phyloP scores from a whole-genome alignment of 441 rosid species.

The Metrosideros polymorpha region DNA sequence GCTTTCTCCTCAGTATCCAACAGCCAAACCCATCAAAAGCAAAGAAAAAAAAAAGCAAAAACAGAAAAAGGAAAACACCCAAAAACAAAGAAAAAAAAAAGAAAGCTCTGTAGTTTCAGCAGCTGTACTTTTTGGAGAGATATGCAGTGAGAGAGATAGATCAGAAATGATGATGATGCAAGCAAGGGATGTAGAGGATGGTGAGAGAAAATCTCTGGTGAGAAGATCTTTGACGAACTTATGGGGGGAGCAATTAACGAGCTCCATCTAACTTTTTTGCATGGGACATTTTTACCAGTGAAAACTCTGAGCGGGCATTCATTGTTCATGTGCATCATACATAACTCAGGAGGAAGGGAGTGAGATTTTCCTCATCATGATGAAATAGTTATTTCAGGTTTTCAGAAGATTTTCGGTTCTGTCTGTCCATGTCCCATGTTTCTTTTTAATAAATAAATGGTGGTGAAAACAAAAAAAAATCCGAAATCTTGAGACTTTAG shows the following conservation, averaged over 20 bases:
- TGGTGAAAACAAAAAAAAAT: neutral
- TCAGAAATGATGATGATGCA: constrained; percentile 22
- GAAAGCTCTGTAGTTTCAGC: constrained; percentile 7
- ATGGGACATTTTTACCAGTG: neutral
- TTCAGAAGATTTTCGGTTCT: neutral
- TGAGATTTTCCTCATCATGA: neutral
- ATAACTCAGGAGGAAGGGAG: neutral
- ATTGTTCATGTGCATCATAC: neutral
- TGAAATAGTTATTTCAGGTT: neutral
- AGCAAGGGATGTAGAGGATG: constrained; percentile 16
- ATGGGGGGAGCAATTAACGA: constrained; percentile 9
- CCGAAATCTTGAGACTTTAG: neutral
- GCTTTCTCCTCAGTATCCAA: constrained; percentile 21
- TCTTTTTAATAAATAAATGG: too few relatives aligned
- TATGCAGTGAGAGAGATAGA: neutral
- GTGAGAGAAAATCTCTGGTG: constrained; percentile 20
- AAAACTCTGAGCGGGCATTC: neutral
- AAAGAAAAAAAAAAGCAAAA: neutral
- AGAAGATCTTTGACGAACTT: constrained; percentile 32
- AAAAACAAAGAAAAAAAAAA: neutral
- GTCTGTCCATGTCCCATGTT: neutral
- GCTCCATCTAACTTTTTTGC: neutral
- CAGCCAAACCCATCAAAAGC: constrained; percentile 4
- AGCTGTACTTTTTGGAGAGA: constrained; percentile 17
- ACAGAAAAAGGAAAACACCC: neutral